phyloP scores from a whole-genome alignment of 768 basidiomycete genomes.

The Dendrothele bispora region DNA sequence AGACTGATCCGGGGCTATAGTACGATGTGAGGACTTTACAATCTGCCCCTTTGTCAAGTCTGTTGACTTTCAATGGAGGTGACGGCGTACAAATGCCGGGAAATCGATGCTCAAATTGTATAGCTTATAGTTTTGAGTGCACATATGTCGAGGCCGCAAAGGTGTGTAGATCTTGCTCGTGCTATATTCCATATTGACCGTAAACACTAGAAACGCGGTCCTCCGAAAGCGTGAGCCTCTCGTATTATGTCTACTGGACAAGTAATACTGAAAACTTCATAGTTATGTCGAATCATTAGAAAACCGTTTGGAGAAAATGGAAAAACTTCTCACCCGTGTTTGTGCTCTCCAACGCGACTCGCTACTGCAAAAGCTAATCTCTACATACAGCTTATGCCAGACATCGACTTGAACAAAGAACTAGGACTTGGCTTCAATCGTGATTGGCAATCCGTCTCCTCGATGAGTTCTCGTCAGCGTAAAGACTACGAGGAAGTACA shows the following conservation, averaged over 20 bases:
- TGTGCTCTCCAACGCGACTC: neutral
- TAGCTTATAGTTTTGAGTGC: slow-evolving; percentile 62
- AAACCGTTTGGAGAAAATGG: slow-evolving; percentile 58
- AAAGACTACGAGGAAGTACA: neutral
- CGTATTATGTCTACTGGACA: neutral
- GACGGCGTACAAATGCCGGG: slow-evolving; percentile 73
- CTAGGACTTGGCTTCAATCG: slow-evolving; percentile 34
- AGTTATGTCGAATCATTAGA: slow-evolving; percentile 66
- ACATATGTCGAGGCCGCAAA: slow-evolving; percentile 71
- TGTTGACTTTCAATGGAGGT: slow-evolving; percentile 33
- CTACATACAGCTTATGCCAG: slow-evolving; percentile 55
- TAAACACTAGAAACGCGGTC: slow-evolving; percentile 50
- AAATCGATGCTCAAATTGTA: slow-evolving; percentile 68
- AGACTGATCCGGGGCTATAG: slow-evolving; percentile 30
- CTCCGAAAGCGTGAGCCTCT: slow-evolving; percentile 55
- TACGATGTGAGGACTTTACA: slow-evolving; percentile 52
- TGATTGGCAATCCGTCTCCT: neutral
- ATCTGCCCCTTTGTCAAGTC: neutral
- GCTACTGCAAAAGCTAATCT: neutral
- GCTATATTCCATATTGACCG: neutral
- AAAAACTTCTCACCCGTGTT: slow-evolving; percentile 37
- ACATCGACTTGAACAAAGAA: slow-evolving; percentile 60
- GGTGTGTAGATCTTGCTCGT: slow-evolving; percentile 38
- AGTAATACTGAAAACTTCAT: neutral
- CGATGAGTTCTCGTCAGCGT: neutral